Conservation (phyloP, 441 rosid species). For the Corymbia calophylla region DNA sequence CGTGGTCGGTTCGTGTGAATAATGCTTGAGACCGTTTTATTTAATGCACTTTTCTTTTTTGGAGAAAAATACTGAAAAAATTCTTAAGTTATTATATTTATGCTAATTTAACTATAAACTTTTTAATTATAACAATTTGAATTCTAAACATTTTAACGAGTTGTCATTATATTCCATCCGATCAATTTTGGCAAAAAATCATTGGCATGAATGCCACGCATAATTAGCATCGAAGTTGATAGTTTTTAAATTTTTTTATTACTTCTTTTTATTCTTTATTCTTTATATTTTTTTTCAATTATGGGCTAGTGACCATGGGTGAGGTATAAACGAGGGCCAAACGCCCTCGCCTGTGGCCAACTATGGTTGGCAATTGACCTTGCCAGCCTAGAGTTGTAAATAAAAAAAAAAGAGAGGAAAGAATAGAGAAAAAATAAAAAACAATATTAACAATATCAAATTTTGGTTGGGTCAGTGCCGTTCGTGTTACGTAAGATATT, state of each 20-base stretch:
- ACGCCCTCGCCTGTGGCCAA: background rate
- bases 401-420: no score
- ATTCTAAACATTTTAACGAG: no score
- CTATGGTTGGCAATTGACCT: rapidly evolving
- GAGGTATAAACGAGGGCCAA: rapidly evolving
- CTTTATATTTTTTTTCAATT: background rate
- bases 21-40: background rate
- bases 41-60: background rate
- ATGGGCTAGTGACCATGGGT: rapidly evolving
- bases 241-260: no score
- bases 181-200: rapidly evolving
- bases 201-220: rapidly evolving
- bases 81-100: no score
- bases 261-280: no score
- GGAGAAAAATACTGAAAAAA: no score
- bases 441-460: no score
- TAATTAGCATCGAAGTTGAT: rapidly evolving
- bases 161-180: background rate
- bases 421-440: no score
- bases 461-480: rapidly evolving
- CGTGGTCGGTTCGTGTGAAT: background rate
- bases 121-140: background rate
- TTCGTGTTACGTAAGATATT: rapidly evolving
- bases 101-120: no score
- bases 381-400: background rate